Percentiles rank a stretch among this genome's conserved stretches.
phyloP scores from a whole-genome alignment of 164 flowering plant species.

The Piper longum region DNA sequence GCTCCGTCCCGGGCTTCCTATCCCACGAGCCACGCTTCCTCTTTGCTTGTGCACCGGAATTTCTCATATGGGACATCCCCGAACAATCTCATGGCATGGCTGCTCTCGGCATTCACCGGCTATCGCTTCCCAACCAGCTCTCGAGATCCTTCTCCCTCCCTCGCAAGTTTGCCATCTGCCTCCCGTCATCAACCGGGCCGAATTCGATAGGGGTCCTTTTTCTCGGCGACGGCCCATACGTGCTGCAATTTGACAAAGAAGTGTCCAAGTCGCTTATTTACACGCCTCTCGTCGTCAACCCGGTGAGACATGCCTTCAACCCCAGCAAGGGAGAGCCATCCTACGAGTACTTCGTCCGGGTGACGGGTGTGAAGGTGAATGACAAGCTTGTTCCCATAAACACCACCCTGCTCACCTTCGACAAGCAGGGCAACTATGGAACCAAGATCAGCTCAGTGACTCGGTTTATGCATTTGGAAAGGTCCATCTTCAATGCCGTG shows the following conservation, averaged over 20 bases:
- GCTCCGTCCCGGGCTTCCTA: background rate
- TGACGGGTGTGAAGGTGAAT: slow-evolving; percentile 21
- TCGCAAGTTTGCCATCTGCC: slow-evolving; percentile 10
- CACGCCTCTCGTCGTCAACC: slow-evolving; percentile 15
- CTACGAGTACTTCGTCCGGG: slow-evolving; percentile 21
- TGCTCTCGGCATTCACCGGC: slow-evolving; percentile 4
- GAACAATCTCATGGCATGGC: slow-evolving; percentile 4
- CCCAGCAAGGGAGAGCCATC: slow-evolving; percentile 12
- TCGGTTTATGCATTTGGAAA: slow-evolving; percentile 27
- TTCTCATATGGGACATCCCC: slow-evolving; percentile 5
- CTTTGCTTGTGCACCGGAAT: slow-evolving; percentile 7
- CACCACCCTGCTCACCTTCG: slow-evolving; percentile 5
- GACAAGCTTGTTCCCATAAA: slow-evolving; percentile 13
- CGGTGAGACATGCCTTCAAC: slow-evolving; percentile 19
- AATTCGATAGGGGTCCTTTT: slow-evolving; percentile 5
- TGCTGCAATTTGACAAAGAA: slow-evolving; percentile 5
- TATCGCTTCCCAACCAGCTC: slow-evolving; percentile 8
- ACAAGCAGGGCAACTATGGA: slow-evolving; percentile 8
- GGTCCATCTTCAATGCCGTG: background rate
- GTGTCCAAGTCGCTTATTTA: slow-evolving; percentile 9
- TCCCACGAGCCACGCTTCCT: slow-evolving; percentile 1
- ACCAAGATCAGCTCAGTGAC: slow-evolving; percentile 31
- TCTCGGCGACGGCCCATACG: slow-evolving; percentile 11
- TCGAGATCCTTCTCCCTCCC: slow-evolving; percentile 1
- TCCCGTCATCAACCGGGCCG: background rate